Evolutionary conservation across 2,329 filamentous ascomycete genomes (phyloP), one percentile per base, ranked within the genome.

Genomic region (Nannizzia gypsea): DNA sequence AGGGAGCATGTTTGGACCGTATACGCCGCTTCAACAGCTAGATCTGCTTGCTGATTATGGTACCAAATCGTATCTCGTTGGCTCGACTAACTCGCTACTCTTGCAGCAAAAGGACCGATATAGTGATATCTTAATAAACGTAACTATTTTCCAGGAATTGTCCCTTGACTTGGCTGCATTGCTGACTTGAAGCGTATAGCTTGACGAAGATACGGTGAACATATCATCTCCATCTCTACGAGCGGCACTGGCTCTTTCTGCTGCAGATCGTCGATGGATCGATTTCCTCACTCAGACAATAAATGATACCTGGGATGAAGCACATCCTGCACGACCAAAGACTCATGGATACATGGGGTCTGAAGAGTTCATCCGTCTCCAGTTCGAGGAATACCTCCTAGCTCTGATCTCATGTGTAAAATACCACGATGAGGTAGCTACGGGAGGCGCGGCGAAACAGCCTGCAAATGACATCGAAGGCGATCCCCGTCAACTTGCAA

Each of bases 11-110:
- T 97, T 96, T 70, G 92, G 93, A 2, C 93, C 93, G 0, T 99
- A 99, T 70, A 99, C 93, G 0, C 93, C 93, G 17, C 78, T 99
- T 17, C 93, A 99, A 73, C 91, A 96, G 74, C 84, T 99, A 60
- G 92, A 99, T 71, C 82, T 96, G 66, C 81, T 99, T 44, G 92
- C 92, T 58, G 92, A 97, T 73, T 85, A 90, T 67, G 89, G 90
- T 46, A 97, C 93, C 20, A 97, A 96, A 75, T 96, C 92, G 1
- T 99, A 97, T 68, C 88, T 99, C 59, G 91, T 99, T 60, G 93
- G 93, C 64, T 96, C 91, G 65, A 99, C 93, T 40, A 99, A 99
- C 72, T 95, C 90, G 4, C 80, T 99, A 24, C 80, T 99, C 36
- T 77, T 99, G 9, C 91, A 96, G 68, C 93, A 99, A 71, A 95